Evolutionary conservation across 768 basidiomycete genomes (phyloP), one percentile per base, ranked within the genome.

Genomic region (Leucocoprinus birnbaumii): DNA sequence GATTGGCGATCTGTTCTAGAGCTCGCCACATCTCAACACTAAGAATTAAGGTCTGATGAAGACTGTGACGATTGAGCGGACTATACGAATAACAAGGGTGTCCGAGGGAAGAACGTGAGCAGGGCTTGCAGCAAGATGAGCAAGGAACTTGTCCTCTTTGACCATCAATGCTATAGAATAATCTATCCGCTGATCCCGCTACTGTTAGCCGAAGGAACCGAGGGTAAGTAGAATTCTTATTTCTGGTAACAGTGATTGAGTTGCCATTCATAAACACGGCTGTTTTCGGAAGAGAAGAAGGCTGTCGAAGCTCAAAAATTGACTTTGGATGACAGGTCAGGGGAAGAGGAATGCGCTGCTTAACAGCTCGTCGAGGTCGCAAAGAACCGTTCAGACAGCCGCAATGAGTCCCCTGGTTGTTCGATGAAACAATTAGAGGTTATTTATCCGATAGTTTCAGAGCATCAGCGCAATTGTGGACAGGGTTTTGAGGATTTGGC

Each of bases 31-130:
- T 19, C 18, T 18, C 27, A 19, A 18, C 31, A 25, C n/a, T 19
- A 1, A 10, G 34, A 22, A 25, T 11, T 19, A 1, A 10, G 34
- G 31, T 42, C 41, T 8, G 9, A 14, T 13, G 3, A 19, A 11
- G 2, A 5, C 22, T n/a, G 35, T 37, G 38, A n/a, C 38, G 11
- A 14, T 38, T n/a, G n/a, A 13, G 3, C 38, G 8, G 6, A 35
- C 14, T 35, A 35, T 35, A 35, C 7, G 34, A 35, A 14, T 35
- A 35, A 34, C 10, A 43, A 35, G 42, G 26, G 51, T 52, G 51
- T 52, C 51, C 25, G 51, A 52, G 51, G 51, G 51, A 11, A 52
- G 42, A 13, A 14, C 41, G 38, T 19, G 9, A 18, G 42, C 26
- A 10, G 42, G 42, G 16, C 8, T 38, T n/a, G 16, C n/a, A 13